Evolutionary conservation across 257 asterid species (phyloP), one percentile per base, ranked within the genome.

Genomic region (Salvia splendens): DNA sequence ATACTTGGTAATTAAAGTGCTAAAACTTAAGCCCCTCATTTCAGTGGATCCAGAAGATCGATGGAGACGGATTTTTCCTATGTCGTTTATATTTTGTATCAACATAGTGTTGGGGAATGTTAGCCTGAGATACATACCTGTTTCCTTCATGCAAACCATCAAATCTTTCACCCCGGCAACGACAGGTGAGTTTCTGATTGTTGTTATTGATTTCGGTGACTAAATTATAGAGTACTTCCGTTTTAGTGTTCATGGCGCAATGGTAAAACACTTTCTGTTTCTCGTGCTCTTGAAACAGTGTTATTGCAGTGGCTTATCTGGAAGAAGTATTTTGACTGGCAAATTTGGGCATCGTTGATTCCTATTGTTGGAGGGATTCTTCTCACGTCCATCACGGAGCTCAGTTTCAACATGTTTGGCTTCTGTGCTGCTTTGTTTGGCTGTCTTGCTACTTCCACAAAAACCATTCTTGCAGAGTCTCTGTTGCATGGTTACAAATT

Each of bases 301-400:
- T n/a, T 89, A 65, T 64, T 89, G 76, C 93, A 89, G 80, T 89
- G 95, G 95, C 81, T 89, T 66, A 72, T 89, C 65, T 89, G 96
- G 95, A 82, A 81, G 68, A 89, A 85, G 77, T 36, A 70, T 61
- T 89, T 89, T 41, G 93, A 89, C 57, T 87, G 88, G 95, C 77
- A 81, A 72, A 89, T 89, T 59, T 87, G 96, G 95, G 84, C 83
- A 51, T 85, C 96, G 6, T 72, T 89, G 79, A 73, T 89, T 56
- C 96, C 95, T n/a, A 87, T 89, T 67, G 96, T 87, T 52, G 96
- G 95, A 58, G 95, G 96, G 53, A 89, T 89, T 79, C 73, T 89
- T 5, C 91, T 89, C 65, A 79, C 96, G 65, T 89, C 95, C 36
- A 16, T 87, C 61, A 85, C 96, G 4, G 96, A 89, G 86, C 89